Base-by-base conservation (phyloP, 352 stramenopile genomes). In the Phytophthora agathidicida region DNA sequence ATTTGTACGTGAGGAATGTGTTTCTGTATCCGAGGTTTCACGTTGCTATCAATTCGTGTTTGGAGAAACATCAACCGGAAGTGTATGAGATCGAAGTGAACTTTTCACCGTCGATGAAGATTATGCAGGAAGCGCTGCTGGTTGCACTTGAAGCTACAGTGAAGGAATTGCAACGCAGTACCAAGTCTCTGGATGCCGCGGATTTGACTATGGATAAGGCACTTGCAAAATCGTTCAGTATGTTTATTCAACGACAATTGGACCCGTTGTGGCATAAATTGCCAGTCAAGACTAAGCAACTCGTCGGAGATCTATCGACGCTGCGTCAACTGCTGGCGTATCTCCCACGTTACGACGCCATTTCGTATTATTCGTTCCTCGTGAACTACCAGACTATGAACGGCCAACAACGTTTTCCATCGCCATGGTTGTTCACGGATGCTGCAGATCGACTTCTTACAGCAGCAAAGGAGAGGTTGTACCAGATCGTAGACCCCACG, bases 201-300 rank as follows among this genome's bases (percentile, higher is more conserved):
- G 86, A 95, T 53, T 72, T 98, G 26, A 97, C 88, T 0, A 93
- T 99, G 56, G 91, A 99, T 52, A 96, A 96, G 28, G 96, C 92
- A 47, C 81, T 99, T 24, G 88, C 93, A 28, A 95, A 96, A 36
- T 84, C 75, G 1, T 93, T 91, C 26, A 69, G 60, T 23, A 71
- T 9, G 16, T 74, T 61, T 14, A 86, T 93, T 62, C 86, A 89
- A 42, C 64, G 88, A 27, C 96, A 99, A 77, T 80, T 99, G 32
- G 96, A 98, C 55, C 88, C 95, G n/a, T 83, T 99, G 47, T 99
- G 96, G 96, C 96, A 99, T 70, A 94, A 95, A 48, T 68, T 99
- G 1, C 67, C 80, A 22, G 67, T 83, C 24, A 91, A 97, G 60
- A 98, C 91, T 0, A 99, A 98, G 58, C 96, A 99, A 77, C 78